These are phyloP conservation scores for Croton laevigatus DNA, from an alignment of 441 rosid genomes.

Conservation along the genomic window DNA sequence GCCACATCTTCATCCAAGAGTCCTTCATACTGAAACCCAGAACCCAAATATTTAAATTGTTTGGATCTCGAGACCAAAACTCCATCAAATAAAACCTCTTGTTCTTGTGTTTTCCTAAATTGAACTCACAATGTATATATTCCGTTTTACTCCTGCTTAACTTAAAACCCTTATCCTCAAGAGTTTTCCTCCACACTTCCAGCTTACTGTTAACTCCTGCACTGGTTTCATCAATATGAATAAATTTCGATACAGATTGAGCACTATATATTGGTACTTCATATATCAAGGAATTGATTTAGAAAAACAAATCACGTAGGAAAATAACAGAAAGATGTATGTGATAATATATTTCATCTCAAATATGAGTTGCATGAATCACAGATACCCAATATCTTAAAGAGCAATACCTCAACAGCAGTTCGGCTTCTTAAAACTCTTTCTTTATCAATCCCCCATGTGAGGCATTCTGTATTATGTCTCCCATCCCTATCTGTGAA, in stretches of 20 bases:
- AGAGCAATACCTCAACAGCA: conserved; percentile 80
- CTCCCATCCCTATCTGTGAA: conserved; percentile 98
- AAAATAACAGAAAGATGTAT: background rate
- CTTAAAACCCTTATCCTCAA: too few species aligned
- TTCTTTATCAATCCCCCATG: conserved; percentile 97
- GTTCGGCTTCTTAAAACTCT: conserved; percentile 88
- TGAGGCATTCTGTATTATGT: conserved; percentile 90
- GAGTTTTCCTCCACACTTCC: too few species aligned
- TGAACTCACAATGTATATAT: too few species aligned
- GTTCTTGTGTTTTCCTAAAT: too few species aligned
- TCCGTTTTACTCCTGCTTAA: too few species aligned
- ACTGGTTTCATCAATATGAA: too few species aligned
- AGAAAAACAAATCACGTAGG: background rate
- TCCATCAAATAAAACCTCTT: too few species aligned
- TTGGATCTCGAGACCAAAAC: too few species aligned
- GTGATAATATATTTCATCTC: background rate
- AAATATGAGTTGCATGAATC: background rate
- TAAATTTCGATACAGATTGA: background rate
- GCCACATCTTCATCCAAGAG: too few species aligned
- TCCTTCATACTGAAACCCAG: too few species aligned
- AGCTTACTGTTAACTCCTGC: too few species aligned
- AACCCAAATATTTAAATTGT: too few species aligned
- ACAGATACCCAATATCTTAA: background rate
- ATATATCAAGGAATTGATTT: background rate
- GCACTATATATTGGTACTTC: background rate